phyloP scores from a whole-genome alignment of 2,329 filamentous ascomycete genomes.

The Penicillium sp. region DNA sequence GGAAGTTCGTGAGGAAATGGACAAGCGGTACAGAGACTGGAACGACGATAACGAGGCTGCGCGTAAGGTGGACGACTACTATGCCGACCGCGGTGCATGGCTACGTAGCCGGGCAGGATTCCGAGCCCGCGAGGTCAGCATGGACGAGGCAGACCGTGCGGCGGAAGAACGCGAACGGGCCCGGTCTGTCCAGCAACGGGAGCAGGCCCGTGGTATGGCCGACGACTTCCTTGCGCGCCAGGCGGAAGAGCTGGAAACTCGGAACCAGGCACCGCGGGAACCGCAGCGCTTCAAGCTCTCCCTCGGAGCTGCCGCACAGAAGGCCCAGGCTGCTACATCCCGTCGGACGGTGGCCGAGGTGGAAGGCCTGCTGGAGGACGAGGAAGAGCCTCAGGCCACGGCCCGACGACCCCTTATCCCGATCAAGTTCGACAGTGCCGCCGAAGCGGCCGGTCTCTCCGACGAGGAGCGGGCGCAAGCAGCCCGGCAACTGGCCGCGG shows the following conservation, averaged over 20 bases:
- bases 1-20: slow-evolving; percentile 57
- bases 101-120: slow-evolving; percentile 68
- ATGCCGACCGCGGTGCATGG: slow-evolving; percentile 77
- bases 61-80: slow-evolving; percentile 70
- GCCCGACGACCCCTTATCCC: slow-evolving; percentile 69
- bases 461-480: slow-evolving; percentile 82
- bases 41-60: slow-evolving; percentile 74
- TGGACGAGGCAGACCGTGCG: slow-evolving; percentile 73
- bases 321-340: slow-evolving; percentile 49
- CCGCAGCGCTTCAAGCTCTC: slow-evolving; percentile 86
- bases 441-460: slow-evolving; percentile 59
- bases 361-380: slow-evolving; percentile 86
- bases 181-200: slow-evolving; percentile 60
- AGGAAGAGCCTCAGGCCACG: slow-evolving; percentile 66
- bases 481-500: slow-evolving; percentile 69
- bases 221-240: slow-evolving; percentile 84
- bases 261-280: slow-evolving; percentile 37
- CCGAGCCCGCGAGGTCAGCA: slow-evolving; percentile 61
- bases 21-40: slow-evolving; percentile 68
- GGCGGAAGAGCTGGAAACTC: slow-evolving; percentile 60
- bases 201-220: slow-evolving; percentile 73
- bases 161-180: slow-evolving; percentile 67
- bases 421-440: slow-evolving; percentile 67
- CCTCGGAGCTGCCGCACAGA: slow-evolving; percentile 78
- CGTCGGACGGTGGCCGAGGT: slow-evolving; percentile 84